phyloP scores from a whole-genome alignment of 768 basidiomycete species.

The Cubamyces sp. region DNA sequence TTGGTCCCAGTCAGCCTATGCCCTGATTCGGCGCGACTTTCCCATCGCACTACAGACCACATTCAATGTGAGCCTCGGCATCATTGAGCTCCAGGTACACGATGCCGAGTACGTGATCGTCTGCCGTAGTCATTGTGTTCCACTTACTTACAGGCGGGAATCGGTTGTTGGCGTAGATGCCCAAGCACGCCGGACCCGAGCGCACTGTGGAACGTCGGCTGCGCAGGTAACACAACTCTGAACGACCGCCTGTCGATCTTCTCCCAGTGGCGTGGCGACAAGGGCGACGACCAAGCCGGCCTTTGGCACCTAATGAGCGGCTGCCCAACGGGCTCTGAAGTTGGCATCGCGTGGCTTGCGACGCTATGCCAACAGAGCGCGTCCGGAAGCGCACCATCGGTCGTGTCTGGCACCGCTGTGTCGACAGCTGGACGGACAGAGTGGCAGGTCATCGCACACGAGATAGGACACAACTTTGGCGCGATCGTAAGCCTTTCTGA shows the following conservation, averaged over 20 bases:
- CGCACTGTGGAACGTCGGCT: slow-evolving; percentile 78
- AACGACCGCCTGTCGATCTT: slow-evolving; percentile 78
- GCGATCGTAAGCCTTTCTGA: slow-evolving; percentile 64
- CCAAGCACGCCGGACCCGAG: slow-evolving; percentile 55
- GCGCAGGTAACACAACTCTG: slow-evolving; percentile 54
- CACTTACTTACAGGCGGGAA: not conserved
- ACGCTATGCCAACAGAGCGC: slow-evolving; percentile 68
- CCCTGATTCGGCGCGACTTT: slow-evolving; percentile 30
- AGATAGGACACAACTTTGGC: slow-evolving; percentile 88
- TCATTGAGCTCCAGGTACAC: slow-evolving; percentile 78
- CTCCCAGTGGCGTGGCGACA: slow-evolving; percentile 78
- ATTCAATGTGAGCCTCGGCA: slow-evolving; percentile 86
- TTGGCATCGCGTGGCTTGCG: slow-evolving; percentile 88
- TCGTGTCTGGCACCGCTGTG: slow-evolving; percentile 82
- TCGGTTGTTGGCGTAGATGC: slow-evolving; percentile 48
- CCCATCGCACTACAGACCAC: slow-evolving; percentile 48
- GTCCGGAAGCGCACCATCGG: slow-evolving; percentile 47
- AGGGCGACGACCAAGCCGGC: slow-evolving; percentile 74
- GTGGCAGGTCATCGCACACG: slow-evolving; percentile 84
- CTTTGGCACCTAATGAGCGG: slow-evolving; percentile 91
- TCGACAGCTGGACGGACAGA: slow-evolving; percentile 77
- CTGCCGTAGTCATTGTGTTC: slow-evolving; percentile 12
- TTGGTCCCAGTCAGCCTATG: not conserved
- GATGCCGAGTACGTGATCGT: slow-evolving; percentile 45
- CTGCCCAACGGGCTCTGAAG: slow-evolving; percentile 79